Evolutionary conservation across 352 stramenopile genomes (phyloP).

Genomic region (Phytophthora cactorum): DNA sequence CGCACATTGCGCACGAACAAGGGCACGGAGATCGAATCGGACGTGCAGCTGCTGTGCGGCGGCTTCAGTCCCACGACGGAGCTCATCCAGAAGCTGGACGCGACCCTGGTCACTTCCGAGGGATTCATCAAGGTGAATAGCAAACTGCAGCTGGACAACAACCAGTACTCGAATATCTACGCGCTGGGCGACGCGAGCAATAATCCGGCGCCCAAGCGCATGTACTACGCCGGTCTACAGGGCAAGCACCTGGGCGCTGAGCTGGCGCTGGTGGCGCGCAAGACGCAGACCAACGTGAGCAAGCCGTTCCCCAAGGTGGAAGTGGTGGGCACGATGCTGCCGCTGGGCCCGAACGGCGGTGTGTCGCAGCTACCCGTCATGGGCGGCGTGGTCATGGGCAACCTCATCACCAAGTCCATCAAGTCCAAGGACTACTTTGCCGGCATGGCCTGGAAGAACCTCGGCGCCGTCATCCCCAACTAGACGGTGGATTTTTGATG

Average conservation of each 20-base stretch:
- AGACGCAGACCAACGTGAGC: constrained; percentile 41
- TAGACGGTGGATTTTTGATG: constrained; percentile 11
- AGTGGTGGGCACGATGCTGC: constrained; percentile 43
- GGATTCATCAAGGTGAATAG: constrained; percentile 58
- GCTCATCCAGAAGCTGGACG: constrained; percentile 48
- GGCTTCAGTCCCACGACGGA: constrained; percentile 42
- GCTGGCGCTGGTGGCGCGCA: constrained; percentile 39
- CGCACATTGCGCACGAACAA: constrained; percentile 54
- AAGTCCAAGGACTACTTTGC: constrained; percentile 62
- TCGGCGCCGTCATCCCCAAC: constrained; percentile 42
- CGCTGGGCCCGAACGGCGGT: constrained; percentile 59
- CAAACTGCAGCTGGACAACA: constrained; percentile 51
- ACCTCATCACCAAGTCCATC: constrained; percentile 54
- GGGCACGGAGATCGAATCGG: constrained; percentile 56
- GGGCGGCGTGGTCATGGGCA: constrained; percentile 54
- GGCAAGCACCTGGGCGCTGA: constrained; percentile 47
- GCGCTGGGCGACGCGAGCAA: constrained; percentile 61
- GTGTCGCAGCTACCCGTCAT: constrained; percentile 60
- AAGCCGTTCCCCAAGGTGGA: constrained; percentile 51
- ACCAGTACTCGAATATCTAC: constrained; percentile 56
- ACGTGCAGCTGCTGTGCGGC: constrained; percentile 58
- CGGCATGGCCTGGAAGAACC: constrained; percentile 37
- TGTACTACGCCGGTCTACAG: constrained; percentile 47
- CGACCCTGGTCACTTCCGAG: constrained; percentile 40
- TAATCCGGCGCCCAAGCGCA: constrained; percentile 49